Base-by-base conservation (phyloP, 768 basidiomycete genomes). In the Mycena chlorophos region DNA sequence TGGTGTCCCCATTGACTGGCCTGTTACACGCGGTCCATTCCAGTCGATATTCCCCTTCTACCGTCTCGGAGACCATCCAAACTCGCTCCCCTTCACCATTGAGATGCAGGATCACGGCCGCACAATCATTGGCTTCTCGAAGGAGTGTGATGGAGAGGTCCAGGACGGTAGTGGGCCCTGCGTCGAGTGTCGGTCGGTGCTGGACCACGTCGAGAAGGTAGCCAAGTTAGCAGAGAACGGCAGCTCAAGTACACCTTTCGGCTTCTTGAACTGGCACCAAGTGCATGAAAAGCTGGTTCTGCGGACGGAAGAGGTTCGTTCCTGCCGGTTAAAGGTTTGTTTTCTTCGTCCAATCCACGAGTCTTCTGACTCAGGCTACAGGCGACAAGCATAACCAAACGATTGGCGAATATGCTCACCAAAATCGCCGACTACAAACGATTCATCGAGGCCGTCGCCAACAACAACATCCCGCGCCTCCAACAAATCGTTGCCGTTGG, bases 31-130 rank as follows among this genome's bases (percentile, higher is more conserved):
- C 3, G 42, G 51, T 14, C 27, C 55, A 13, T 56, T 57, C 30
- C 20, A 29, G 31, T 22, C 47, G 20, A 57, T 51, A 2, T 57
- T 57, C 51, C 56, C 56, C n/a, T 52, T 37, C 26, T 47, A 51
- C 25, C 29, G 56, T 5, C 31, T 56, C 10, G 49, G 55, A 1
- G 23, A 51, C 4, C 16, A 26, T 1, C 37, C 26, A 2, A 43
- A 38, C 28, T 27, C 43, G 5, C 56, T 52, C 4, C 34, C 56
- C 4, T 52, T 57, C 45, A 31, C 37, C 19, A 29, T 57, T 38
- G 56, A 57, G 20, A 40, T 46, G 1, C 55, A 34, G 27, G 25
- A 52, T 3, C 49, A n/a, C n/a, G 38, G 50, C 2, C 28, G 20
- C 13, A 29, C 3, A 13, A n/a, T 43, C 14, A 22, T 38, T 34